phyloP scores from a whole-genome alignment of 2,329 filamentous ascomycete species.

The Ophiocordyceps camponoti-floridani region DNA sequence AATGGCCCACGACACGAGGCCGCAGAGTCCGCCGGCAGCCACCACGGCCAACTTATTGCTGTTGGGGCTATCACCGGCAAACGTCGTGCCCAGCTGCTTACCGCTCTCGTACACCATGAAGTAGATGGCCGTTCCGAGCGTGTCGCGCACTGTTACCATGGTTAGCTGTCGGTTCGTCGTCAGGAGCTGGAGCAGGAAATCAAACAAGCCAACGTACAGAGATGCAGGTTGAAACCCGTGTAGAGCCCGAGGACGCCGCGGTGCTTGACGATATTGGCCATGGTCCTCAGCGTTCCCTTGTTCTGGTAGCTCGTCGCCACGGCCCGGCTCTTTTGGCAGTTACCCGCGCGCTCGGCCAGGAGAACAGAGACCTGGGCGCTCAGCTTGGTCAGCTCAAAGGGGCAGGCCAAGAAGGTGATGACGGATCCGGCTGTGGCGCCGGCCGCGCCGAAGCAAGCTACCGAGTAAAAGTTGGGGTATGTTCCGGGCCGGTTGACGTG shows the following conservation, averaged over 20 bases:
- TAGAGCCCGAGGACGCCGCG: slow-evolving; percentile 59
- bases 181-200: not conserved
- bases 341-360: slow-evolving; percentile 32
- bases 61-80: slow-evolving; percentile 51
- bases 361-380: slow-evolving; percentile 73
- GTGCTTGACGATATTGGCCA: slow-evolving; percentile 59
- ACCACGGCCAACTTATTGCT: slow-evolving; percentile 66
- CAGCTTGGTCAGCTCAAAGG: slow-evolving; percentile 79
- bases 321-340: slow-evolving; percentile 29
- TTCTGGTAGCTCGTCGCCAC: slow-evolving; percentile 56
- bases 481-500: slow-evolving; percentile 54
- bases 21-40: slow-evolving; percentile 62
- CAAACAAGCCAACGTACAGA: slow-evolving; percentile 36
- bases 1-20: slow-evolving; percentile 66
- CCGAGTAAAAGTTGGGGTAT: slow-evolving; percentile 54
- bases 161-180: not conserved
- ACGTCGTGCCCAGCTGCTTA: slow-evolving; percentile 65
- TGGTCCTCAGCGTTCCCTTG: slow-evolving; percentile 59
- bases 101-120: slow-evolving; percentile 81
- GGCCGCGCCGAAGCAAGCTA: slow-evolving; percentile 59
- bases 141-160: slow-evolving; percentile 48
- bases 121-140: slow-evolving; percentile 68
- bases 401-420: slow-evolving; percentile 68
- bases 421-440: slow-evolving; percentile 64
- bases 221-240: slow-evolving; percentile 61